These are phyloP conservation scores for Diplodia intermedia DNA, from an alignment of 2,329 filamentous ascomycete species.

Conservation along the genomic window DNA sequence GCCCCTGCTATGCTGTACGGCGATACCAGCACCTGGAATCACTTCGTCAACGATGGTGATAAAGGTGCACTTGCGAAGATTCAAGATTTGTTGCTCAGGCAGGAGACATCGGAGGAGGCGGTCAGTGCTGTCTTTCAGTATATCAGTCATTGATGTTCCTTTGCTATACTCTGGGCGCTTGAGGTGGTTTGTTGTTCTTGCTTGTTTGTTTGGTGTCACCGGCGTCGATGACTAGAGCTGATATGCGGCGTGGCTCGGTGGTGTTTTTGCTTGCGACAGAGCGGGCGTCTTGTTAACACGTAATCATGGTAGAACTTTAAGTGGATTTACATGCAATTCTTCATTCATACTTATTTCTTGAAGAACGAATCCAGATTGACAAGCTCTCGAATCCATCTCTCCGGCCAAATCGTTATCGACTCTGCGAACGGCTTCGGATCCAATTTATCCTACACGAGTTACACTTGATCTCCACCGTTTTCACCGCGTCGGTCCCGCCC, in stretches of 20 bases:
- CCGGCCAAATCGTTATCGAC: too few relatives aligned
- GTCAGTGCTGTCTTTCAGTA: slow-evolving; percentile 98
- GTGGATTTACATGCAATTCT: too few relatives aligned
- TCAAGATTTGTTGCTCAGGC: slow-evolving; percentile 87
- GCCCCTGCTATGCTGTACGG: slow-evolving; percentile 95
- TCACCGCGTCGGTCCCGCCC: too few relatives aligned
- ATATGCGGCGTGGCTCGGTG: neutral
- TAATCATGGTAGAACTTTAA: too few relatives aligned
- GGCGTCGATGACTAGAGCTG: neutral
- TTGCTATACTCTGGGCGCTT: neutral
- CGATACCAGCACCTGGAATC: slow-evolving; percentile 99
- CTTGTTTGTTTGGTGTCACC: neutral
- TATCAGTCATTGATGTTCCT: slow-evolving; percentile 75
- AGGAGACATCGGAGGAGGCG: slow-evolving; percentile 78
- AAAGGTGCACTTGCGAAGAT: slow-evolving; percentile 75
- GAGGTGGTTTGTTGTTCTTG: neutral
- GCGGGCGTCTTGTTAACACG: neutral
- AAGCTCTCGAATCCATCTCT: too few relatives aligned
- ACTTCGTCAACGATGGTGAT: slow-evolving; percentile 81
- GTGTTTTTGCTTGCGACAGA: neutral
- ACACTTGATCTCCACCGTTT: too few relatives aligned
- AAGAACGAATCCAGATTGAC: too few relatives aligned
- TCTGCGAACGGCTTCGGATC: too few relatives aligned
- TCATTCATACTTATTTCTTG: too few relatives aligned
- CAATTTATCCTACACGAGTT: too few relatives aligned